Base-by-base conservation (phyloP, 306 rosid genomes). In the Begonia masoniana region DNA sequence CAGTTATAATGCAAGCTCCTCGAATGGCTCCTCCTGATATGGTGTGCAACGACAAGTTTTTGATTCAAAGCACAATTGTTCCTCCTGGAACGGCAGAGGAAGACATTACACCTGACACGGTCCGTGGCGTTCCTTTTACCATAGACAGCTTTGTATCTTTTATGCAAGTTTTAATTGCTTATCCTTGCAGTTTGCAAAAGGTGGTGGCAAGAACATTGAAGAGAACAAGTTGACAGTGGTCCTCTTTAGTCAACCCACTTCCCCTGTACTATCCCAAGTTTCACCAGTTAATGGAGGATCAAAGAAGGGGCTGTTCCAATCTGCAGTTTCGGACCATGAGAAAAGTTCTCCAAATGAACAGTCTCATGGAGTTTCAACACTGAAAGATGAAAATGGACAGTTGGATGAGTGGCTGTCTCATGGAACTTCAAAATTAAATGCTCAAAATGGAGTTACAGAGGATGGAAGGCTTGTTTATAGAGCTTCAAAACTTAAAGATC, bases 1-100 rank as follows among this genome's bases (percentile, higher is more conserved):
- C 64, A 91, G 99, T 91, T 68, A 86, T 83, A 4, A 86, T 91
- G 99, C 94, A 83, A 79, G 96, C 96, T 66, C 99, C 81, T 66
- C 78, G 74, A 47, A 74, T 57, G 2, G 75, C 78, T 24, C 92
- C 99, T 15, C 74, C 76, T 58, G 88, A 77, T 75, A 51, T 83
- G 78, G 76, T 75, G 35, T 91, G 99, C 71, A 91, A 83, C 62
- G 99, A 91, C 79, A 91, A 86, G 73, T 91, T 91, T 71, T 78
- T 91, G 65, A 80, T 91, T 60, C 92, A 81, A 47, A 65, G 84
- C 69, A 79, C 86, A 4, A 64, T 69, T 63, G 72, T 86, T 43
- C 79, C 88, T 42, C 60, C 62, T 52, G 94, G 92, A 68, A 61
- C 67, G 62, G 61, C 88, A 12, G 92, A 91, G 56, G 80, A 75